These are phyloP conservation scores for Cubamyces lactineus DNA, from an alignment of 768 basidiomycete genomes.

Conservation along the genomic window DNA sequence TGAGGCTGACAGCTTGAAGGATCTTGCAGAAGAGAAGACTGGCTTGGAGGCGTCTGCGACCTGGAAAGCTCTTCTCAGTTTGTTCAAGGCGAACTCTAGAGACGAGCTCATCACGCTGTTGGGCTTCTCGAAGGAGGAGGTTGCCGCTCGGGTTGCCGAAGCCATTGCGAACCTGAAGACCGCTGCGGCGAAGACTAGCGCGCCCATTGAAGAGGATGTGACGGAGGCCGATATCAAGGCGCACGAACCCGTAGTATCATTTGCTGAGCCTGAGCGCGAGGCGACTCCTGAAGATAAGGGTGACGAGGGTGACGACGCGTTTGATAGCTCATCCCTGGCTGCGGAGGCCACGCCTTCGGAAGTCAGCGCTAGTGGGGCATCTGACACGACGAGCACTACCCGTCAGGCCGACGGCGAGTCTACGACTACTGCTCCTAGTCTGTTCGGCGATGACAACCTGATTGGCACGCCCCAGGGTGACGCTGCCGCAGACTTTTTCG, in stretches of 20 bases:
- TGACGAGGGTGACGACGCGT: slow-evolving; percentile 45
- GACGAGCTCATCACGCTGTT: slow-evolving; percentile 89
- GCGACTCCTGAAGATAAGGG: slow-evolving; percentile 41
- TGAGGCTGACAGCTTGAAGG: slow-evolving; percentile 56
- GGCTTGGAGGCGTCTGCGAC: slow-evolving; percentile 48
- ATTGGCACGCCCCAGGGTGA: slow-evolving; percentile 68
- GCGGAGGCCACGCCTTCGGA: slow-evolving; percentile 77
- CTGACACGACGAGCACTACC: slow-evolving; percentile 53
- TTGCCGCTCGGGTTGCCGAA: slow-evolving; percentile 76
- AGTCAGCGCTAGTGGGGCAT: slow-evolving; percentile 63
- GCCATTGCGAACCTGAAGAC: slow-evolving; percentile 77
- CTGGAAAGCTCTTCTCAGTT: slow-evolving; percentile 87
- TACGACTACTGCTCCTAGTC: slow-evolving; percentile 82
- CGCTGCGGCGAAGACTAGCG: slow-evolving; percentile 35
- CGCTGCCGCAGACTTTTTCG: slow-evolving; percentile 87
- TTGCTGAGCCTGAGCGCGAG: slow-evolving; percentile 72
- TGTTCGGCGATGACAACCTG: slow-evolving; percentile 79
- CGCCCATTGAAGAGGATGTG: slow-evolving; percentile 38
- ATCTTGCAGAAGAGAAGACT: slow-evolving; percentile 69
- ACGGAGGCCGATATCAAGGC: slow-evolving; percentile 43
- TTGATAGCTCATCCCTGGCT: slow-evolving; percentile 34
- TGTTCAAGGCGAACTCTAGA: slow-evolving; percentile 88
- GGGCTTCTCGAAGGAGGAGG: slow-evolving; percentile 90
- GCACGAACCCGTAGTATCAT: slow-evolving; percentile 81
- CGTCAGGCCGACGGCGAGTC: slow-evolving; percentile 72